phyloP scores from a whole-genome alignment of 352 stramenopile genomes.

The Globisporangium lucens region DNA sequence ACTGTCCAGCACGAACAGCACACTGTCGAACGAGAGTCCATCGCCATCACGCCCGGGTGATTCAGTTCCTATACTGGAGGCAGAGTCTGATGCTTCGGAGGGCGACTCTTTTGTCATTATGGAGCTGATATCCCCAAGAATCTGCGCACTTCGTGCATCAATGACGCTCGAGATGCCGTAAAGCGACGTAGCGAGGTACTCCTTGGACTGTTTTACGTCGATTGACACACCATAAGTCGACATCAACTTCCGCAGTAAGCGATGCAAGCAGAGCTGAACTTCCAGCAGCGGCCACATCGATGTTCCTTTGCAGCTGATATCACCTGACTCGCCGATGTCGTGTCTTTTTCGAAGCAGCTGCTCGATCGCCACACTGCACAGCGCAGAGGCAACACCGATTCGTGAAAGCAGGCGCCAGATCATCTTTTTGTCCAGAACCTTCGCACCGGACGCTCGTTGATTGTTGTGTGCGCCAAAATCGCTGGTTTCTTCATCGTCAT shows the following conservation, averaged over 20 bases:
- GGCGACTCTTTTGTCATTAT: background rate
- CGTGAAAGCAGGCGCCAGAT: slow-evolving; percentile 47
- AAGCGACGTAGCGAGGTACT: slow-evolving; percentile 27
- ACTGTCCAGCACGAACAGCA: slow-evolving; percentile 37
- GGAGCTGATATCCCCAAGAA: slow-evolving; percentile 11
- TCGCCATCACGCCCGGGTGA: background rate
- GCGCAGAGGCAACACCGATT: slow-evolving; percentile 42
- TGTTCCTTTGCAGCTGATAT: slow-evolving; percentile 10
- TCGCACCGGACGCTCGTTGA: background rate
- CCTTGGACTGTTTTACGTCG: slow-evolving; percentile 33
- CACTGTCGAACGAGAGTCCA: slow-evolving; percentile 37
- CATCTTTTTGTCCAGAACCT: slow-evolving; percentile 11
- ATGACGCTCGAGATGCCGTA: slow-evolving; percentile 38
- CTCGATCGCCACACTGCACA: slow-evolving; percentile 46
- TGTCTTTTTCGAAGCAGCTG: slow-evolving; percentile 20
- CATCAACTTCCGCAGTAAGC: slow-evolving; percentile 39
- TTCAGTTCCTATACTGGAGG: background rate
- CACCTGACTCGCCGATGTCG: background rate
- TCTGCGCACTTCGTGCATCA: slow-evolving; percentile 16
- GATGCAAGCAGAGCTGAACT: slow-evolving; percentile 51
- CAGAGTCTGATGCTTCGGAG: background rate
- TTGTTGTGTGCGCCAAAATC: slow-evolving; percentile 15
- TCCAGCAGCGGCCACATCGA: slow-evolving; percentile 55
- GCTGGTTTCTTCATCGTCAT: slow-evolving; percentile 12
- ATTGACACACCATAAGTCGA: slow-evolving; percentile 19